Base-by-base conservation (phyloP, 2,329 filamentous ascomycete species). In the Coniochaeta ligniaria region DNA sequence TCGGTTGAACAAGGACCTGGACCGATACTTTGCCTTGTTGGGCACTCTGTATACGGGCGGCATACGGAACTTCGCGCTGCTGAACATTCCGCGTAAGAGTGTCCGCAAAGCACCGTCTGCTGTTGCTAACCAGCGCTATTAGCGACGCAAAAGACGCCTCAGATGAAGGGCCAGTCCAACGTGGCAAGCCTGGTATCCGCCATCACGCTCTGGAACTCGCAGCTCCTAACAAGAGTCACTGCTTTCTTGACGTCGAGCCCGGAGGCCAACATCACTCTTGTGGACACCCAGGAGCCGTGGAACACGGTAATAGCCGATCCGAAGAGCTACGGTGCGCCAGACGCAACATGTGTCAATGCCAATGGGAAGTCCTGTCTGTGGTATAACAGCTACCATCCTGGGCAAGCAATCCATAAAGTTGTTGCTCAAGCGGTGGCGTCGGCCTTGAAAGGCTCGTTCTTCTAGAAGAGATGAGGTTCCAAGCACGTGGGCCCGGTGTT, bases 311-410 rank as follows among this genome's bases (percentile, higher is more conserved):
- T 65, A 3, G 58, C 31, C 33, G 58, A 60, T 35, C 63, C 63
- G 6, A 61, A 58, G 58, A 52, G 58, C 12, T 65, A 65, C 36
- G 63, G 63, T 3, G 59, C 61, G 22, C 59, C 60, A n/a, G 62
- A 63, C 16, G 60, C 59, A 14, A 61, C 41, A 6, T 63, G 62
- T 28, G 26, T 28, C 6, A 62, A 63, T 31, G 14, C n/a, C n/a
- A 60, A 62, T 28, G 62, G 60, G 22, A 60, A 56, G 33, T 59
- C 52, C 17, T 63, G 60, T 36, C 36, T 63, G 28, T 63, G 62
- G 60, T 55, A 54, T 26, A 50, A 63, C 45, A 54, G 38, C 24
- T 60, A 60, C 38, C 62, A 63, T 35, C 62, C 62, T 45, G 62
- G 62, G 6, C 57, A 47, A 22, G 57, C 59, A 2, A 63, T 63